Percentiles rank a stretch among this genome's conserved stretches.
phyloP scores from a whole-genome alignment of 148 eudicot genomes.

The Pharnaceum exiguum region DNA sequence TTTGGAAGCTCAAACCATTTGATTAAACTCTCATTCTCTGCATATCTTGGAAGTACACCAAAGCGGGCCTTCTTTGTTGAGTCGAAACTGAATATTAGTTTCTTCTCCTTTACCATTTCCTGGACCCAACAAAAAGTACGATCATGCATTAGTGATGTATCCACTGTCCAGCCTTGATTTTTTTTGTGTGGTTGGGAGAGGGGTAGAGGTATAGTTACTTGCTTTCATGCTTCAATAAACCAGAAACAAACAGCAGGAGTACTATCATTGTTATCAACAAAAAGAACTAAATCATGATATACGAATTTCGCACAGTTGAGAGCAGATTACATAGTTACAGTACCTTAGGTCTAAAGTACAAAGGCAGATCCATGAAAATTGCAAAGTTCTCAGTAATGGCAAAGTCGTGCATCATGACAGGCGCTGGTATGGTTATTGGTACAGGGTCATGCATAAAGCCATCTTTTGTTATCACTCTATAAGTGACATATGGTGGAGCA shows the following conservation, averaged over 20 bases:
- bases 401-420: constrained; percentile 99
- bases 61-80: constrained; percentile 73
- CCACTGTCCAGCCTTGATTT: too few species aligned
- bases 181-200: too few species aligned
- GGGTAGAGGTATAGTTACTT: too few species aligned
- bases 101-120: constrained; percentile 95
- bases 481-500: constrained; percentile 70
- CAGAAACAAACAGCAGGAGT: background rate
- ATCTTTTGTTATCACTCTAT: constrained; percentile 87
- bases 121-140: constrained; percentile 24
- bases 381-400: constrained; percentile 96
- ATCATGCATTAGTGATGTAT: too few species aligned
- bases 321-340: too few species aligned
- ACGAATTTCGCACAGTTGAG: too few species aligned
- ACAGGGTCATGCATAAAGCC: constrained; percentile 95
- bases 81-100: constrained; percentile 62
- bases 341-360: constrained; percentile 90
- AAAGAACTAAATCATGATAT: too few species aligned
- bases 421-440: constrained; percentile 74
- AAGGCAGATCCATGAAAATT: constrained; percentile 89
- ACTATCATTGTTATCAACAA: too few species aligned
- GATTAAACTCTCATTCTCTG: constrained; percentile 76
- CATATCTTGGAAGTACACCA: constrained; percentile 91
- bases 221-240: background rate
- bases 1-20: constrained; percentile 98